A percentile compares a stretch with the other conserved stretches of the same genome.
phyloP scores from a whole-genome alignment of 345 rosid species.

The Populus deltoides region DNA sequence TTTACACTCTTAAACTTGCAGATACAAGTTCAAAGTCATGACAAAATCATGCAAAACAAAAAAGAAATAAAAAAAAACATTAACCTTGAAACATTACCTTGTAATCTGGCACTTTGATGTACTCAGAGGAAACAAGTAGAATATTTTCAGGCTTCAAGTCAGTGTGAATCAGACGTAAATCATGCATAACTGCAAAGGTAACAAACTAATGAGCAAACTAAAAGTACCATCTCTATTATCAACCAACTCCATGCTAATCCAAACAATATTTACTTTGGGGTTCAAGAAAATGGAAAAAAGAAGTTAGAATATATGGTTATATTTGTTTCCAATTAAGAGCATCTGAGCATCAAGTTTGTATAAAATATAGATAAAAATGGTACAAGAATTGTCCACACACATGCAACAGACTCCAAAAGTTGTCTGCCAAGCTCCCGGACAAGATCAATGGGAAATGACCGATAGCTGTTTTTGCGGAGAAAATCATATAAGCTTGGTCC shows the following conservation, averaged over 20 bases:
- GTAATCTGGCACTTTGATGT: conserved; percentile 70
- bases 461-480: conserved; percentile 31
- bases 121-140: conserved; percentile 71
- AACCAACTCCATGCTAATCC: conserved; percentile 3
- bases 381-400: conserved; percentile 49
- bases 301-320: conserved; percentile 12
- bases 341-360: conserved; percentile 29
- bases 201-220: conserved; percentile 10
- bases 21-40: not conserved
- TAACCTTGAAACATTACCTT: conserved; percentile 36
- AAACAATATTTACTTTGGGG: conserved; percentile 1
- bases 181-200: conserved; percentile 68
- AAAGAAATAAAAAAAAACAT: not conserved
- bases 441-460: conserved; percentile 30
- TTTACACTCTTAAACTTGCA: not conserved
- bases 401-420: conserved; percentile 35
- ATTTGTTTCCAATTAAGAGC: conserved; percentile 11
- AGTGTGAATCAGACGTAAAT: conserved; percentile 68
- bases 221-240: conserved; percentile 11
- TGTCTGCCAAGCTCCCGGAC: conserved; percentile 34
- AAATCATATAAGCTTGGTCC: conserved; percentile 32
- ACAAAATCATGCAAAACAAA: not conserved
- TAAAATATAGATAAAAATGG: conserved; percentile 42
- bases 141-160: conserved; percentile 87
- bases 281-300: not conserved